Percentiles rank a stretch among this genome's conserved stretches.
Evolutionary conservation across 495 filamentous ascomycete species (phyloP).

Genomic region (Penicillium canescens): DNA sequence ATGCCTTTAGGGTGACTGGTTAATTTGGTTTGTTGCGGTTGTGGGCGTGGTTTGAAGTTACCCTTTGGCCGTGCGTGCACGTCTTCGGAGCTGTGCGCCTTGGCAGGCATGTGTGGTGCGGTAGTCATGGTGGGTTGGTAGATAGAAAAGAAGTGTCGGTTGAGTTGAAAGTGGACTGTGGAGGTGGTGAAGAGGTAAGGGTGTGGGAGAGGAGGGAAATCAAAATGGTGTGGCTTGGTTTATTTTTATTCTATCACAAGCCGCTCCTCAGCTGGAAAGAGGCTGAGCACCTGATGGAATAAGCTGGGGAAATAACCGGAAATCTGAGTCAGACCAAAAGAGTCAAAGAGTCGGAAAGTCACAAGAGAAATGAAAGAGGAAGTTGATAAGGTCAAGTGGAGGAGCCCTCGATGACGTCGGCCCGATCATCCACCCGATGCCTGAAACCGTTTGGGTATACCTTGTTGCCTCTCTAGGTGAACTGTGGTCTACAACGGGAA

Average conservation of each 20-base stretch:
- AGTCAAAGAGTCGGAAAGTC: conserved; percentile 3
- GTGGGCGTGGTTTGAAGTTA: conserved; percentile 31
- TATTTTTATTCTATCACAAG: conserved; percentile 11
- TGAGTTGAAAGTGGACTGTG: conserved; percentile 24
- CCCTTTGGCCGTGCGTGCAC: conserved; percentile 73
- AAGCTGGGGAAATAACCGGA: background rate
- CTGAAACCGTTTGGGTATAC: background rate
- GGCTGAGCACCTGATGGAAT: conserved; percentile 3
- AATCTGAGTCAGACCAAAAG: conserved; percentile 3
- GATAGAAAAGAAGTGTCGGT: conserved; percentile 11
- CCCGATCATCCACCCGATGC: conserved; percentile 9
- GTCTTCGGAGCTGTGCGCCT: conserved; percentile 38
- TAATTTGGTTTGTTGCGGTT: background rate
- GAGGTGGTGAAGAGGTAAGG: conserved; percentile 10
- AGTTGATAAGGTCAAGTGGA: conserved; percentile 13
- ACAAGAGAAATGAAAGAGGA: background rate
- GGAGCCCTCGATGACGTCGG: conserved; percentile 28
- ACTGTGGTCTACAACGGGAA: too few species aligned
- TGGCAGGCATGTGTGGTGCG: conserved; percentile 33
- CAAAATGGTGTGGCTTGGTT: background rate
- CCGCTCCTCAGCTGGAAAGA: conserved; percentile 8
- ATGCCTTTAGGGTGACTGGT: conserved; percentile 62
- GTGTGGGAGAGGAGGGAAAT: background rate
- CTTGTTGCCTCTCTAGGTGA: too few species aligned
- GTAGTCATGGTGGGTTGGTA: conserved; percentile 28